phyloP scores from a whole-genome alignment of 2,329 filamentous ascomycete genomes.

The Bipolaris victoriae region DNA sequence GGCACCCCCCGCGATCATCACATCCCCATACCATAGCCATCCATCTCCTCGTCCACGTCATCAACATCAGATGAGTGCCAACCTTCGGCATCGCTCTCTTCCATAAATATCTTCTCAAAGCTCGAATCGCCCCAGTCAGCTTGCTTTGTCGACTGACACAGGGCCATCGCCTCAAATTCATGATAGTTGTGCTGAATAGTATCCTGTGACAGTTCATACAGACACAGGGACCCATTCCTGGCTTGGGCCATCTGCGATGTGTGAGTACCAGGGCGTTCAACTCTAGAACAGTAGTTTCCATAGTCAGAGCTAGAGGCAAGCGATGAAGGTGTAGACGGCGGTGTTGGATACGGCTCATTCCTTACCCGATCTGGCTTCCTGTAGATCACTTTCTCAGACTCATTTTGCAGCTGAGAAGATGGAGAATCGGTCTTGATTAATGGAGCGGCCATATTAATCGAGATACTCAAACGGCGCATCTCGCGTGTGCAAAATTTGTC shows the following conservation, averaged over 20 bases:
- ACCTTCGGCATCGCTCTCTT: slow-evolving; percentile 13
- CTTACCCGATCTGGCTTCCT: not conserved
- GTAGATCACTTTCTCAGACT: not conserved
- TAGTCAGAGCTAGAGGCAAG: not conserved
- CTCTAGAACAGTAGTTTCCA: not conserved
- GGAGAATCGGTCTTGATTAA: not conserved
- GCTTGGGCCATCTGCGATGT: not conserved
- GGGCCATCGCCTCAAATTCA: slow-evolving; percentile 19
- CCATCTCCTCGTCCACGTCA: slow-evolving; percentile 10
- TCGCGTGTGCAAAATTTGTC: not conserved
- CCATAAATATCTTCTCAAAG: slow-evolving; percentile 31
- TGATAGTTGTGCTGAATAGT: slow-evolving; percentile 25
- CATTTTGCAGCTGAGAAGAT: not conserved
- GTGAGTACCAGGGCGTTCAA: not conserved
- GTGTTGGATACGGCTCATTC: not conserved
- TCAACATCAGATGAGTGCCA: slow-evolving; percentile 1
- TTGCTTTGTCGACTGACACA: slow-evolving; percentile 1
- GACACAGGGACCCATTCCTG: not conserved
- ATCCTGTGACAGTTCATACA: slow-evolving; percentile 12
- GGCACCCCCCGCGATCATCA: not conserved
- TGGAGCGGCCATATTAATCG: not conserved
- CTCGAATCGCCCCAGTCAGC: slow-evolving; percentile 19
- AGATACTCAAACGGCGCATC: not conserved
- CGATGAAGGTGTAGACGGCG: not conserved
- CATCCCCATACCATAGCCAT: slow-evolving; percentile 2